A percentile compares a stretch with the other conserved stretches of the same genome.
phyloP scores from a whole-genome alignment of 192 early-diverging fungal genomes.

The Globomyces pollinis-pini region DNA sequence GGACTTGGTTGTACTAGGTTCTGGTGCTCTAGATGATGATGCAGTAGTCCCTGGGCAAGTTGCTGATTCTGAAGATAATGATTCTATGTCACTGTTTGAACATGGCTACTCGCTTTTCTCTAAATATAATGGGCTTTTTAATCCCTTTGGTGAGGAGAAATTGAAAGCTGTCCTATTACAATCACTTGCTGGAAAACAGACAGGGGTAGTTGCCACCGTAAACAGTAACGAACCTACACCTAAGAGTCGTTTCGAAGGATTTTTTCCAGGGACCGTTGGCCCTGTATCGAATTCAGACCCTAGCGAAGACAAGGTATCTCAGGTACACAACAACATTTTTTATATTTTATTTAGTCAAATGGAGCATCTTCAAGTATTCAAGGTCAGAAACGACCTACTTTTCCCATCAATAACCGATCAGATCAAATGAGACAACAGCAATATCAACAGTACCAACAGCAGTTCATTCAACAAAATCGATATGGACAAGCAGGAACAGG shows the following conservation, averaged over 20 bases:
- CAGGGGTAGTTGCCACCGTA: neutral
- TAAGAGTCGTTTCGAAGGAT: too few relatives aligned
- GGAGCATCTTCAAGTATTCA: neutral
- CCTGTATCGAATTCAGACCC: too few relatives aligned
- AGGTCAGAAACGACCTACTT: neutral
- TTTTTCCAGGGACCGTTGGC: too few relatives aligned
- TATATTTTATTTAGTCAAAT: too few relatives aligned
- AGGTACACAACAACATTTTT: too few relatives aligned
- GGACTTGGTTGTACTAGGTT: slow-evolving; percentile 20
- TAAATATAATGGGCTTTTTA: slow-evolving; percentile 41
- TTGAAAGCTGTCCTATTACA: neutral
- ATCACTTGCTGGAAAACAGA: neutral
- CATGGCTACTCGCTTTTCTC: slow-evolving; percentile 36
- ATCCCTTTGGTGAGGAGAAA: slow-evolving; percentile 39
- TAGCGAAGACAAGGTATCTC: too few relatives aligned
- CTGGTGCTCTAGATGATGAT: slow-evolving; percentile 32
- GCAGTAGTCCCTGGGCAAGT: slow-evolving; percentile 7
- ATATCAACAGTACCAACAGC: slow-evolving; percentile 1
- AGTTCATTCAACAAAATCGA: neutral
- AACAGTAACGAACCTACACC: neutral
- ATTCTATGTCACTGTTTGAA: slow-evolving; percentile 8
- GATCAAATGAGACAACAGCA: neutral
- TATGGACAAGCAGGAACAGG: neutral
- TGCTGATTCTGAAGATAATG: slow-evolving; percentile 2
- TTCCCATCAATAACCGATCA: neutral